Evolutionary conservation across 2,329 filamentous ascomycete species (phyloP).

Genomic region (Aspergillus texensis): DNA sequence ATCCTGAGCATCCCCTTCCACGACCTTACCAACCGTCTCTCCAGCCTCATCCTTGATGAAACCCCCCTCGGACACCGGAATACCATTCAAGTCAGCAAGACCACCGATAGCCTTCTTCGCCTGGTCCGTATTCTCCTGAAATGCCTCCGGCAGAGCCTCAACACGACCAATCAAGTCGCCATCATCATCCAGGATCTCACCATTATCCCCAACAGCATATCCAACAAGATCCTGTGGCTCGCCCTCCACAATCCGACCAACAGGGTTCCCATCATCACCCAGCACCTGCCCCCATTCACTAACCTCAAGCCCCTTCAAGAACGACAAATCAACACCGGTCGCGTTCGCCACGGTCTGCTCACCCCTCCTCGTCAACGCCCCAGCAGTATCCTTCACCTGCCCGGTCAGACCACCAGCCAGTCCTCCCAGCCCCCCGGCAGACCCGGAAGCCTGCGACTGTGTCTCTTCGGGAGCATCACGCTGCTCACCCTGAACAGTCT

Average conservation of each 20-base stretch:
- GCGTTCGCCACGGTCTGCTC: constrained; percentile 15
- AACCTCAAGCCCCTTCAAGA: constrained; percentile 44
- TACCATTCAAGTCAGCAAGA: constrained; percentile 38
- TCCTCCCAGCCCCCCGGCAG: constrained; percentile 24
- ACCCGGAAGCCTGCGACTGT: constrained; percentile 32
- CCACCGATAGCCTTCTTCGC: constrained; percentile 35
- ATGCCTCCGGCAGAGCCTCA: constrained; percentile 30
- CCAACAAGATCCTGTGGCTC: constrained; percentile 46
- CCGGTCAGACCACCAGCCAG: constrained; percentile 21
- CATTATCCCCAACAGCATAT: constrained; percentile 42
- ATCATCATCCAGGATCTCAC: constrained; percentile 36
- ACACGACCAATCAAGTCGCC: constrained; percentile 43
- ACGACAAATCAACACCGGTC: constrained; percentile 31
- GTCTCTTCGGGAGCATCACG: constrained; percentile 27
- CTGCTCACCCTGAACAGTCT: constrained; percentile 20
- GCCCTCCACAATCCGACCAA: constrained; percentile 46
- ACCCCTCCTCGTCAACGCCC: constrained; percentile 22
- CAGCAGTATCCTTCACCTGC: constrained; percentile 20
- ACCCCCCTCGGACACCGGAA: constrained; percentile 56
- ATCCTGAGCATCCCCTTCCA: constrained; percentile 46
- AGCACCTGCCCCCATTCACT: constrained; percentile 41
- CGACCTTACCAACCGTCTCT: constrained; percentile 41
- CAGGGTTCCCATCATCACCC: constrained; percentile 35
- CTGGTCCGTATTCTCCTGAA: constrained; percentile 27
- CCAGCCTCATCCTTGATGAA: constrained; percentile 52